Base-by-base conservation (phyloP, 495 filamentous ascomycete genomes). In the Aspergillus sclerotioniger region DNA sequence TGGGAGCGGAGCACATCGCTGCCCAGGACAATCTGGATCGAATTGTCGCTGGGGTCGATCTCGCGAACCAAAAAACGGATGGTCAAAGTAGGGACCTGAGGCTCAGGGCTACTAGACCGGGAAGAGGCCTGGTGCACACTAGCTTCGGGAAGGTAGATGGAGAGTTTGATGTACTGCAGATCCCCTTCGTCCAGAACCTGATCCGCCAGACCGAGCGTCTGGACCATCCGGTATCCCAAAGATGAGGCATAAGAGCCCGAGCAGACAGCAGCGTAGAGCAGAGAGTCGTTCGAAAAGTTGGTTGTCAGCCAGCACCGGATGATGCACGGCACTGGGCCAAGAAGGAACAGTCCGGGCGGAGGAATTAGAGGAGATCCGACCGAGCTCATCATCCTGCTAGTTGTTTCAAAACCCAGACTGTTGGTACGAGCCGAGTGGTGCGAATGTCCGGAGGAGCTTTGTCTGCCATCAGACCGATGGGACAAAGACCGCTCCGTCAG, bases 381-480 rank as follows among this genome's bases (percentile, higher is more conserved):
- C 45, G 82, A 83, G 2, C 80, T 78, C 54, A 86, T 76, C 44
- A 86, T 71, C 37, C 87, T 90, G 60, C 83, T 87, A 9, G 85
- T 84, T 8, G 71, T 71, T 60, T 95, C 90, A 3, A 93, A 72
- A 1, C 87, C 88, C 20, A 97, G 76, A 68, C 91, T 97, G 71
- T 90, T 96, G 16, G 88, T 88, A 7, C 91, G 82, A 2, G 88
- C 89, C 7, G 90, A 92, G 63, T 90, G 86, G 59, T 86, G 83
- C 6, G 90, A 96, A 59, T 92, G 87, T 20, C 90, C 90, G 8
- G 89, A 89, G 0, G 91, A 95, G 71, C 94, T 98, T 71, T 92
- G 90, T 52, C 93, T 80, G n/a, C 95, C 94, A 67, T 98, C 95
- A 0, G 94, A 98, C 64, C 94, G 96, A 74, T 97, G 92, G 20